Evolutionary conservation across 371 early-diverging fungal genomes (phyloP).

Genomic region (Dentiscutata heterogama): DNA sequence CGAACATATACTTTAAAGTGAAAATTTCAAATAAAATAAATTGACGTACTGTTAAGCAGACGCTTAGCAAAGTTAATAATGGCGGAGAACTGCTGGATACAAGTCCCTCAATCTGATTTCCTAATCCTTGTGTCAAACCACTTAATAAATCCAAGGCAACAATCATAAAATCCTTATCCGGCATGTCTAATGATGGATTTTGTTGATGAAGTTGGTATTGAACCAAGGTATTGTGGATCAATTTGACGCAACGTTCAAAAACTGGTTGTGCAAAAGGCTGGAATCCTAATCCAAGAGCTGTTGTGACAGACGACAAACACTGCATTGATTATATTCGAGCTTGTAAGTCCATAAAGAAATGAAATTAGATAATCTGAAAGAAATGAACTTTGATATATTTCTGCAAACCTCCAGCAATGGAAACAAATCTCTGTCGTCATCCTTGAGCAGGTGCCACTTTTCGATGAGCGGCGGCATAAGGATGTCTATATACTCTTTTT

Average conservation of each 20-base stretch:
- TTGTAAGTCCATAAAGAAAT: neutral
- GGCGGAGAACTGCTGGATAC: conserved; percentile 78
- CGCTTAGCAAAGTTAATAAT: conserved; percentile 77
- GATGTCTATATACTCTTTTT: conserved; percentile 75
- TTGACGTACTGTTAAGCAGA: conserved; percentile 78
- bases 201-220: conserved; percentile 68
- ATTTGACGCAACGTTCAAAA: conserved; percentile 85
- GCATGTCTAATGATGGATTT: conserved; percentile 74
- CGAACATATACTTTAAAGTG: neutral
- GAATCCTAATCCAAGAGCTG: conserved; percentile 88
- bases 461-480: conserved; percentile 89
- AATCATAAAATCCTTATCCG: conserved; percentile 94
- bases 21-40: neutral
- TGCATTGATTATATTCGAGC: conserved; percentile 34
- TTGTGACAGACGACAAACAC: conserved; percentile 91
- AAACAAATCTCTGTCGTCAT: conserved; percentile 89
- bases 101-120: conserved; percentile 76
- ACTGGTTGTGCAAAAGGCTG: conserved; percentile 85
- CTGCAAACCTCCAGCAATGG: conserved; percentile 85
- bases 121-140: conserved; percentile 92
- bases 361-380: neutral
- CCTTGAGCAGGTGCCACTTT: conserved; percentile 81
- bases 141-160: conserved; percentile 94
- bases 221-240: conserved; percentile 81
- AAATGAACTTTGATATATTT: neutral